Evolutionary conservation across 106 monocot genomes (phyloP), one percentile per base, ranked within the genome.

Genomic region (Narthecium ossifragum): DNA sequence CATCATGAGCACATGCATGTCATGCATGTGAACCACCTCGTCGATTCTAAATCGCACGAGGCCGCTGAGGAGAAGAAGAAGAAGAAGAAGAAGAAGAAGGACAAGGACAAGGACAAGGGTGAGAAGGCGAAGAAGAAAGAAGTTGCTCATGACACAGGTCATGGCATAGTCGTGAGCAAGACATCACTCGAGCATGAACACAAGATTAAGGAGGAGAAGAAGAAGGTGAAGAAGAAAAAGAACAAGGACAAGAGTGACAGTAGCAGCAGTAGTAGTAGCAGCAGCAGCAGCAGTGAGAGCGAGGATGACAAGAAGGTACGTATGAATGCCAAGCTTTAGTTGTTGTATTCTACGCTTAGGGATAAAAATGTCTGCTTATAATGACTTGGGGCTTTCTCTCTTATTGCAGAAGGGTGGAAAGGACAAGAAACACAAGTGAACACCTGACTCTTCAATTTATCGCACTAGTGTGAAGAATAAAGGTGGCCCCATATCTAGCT

Each of bases 231-330:
- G 15, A 55, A 55, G 32, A n/a, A 32, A 17, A n/a, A 55, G 33
- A 34, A 32, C 33, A 34, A 34, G 8, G 9, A 20, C 8, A 22
- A 24, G 23, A 57, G 9, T 0, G n/a, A 33, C 13, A 54, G 8
- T 6, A 54, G 28, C 10, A 54, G 28, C 53, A 53, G 6, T 11
- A 34, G 34, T 34, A 57, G 20, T 15, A 5, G 3, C 26, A 51
- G 24, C 13, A 54, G 53, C 17, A 53, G 53, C 28, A 53, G 2
- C 53, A 54, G 27, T 27, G 53, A 54, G 53, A 31, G 53, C 23
- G 57, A 57, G 57, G 34, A 57, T 36, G 57, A 57, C 26, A 51
- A 51, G 57, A 57, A 57, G 32, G 33, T 53, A 53, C 5, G 43
- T 11, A 13, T 43, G 11, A 6, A 43, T n/a, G n/a, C n/a, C n/a